Evolutionary conservation across 345 rosid genomes (phyloP), one percentile per base, ranked within the genome.

Genomic region (Linum tenue): DNA sequence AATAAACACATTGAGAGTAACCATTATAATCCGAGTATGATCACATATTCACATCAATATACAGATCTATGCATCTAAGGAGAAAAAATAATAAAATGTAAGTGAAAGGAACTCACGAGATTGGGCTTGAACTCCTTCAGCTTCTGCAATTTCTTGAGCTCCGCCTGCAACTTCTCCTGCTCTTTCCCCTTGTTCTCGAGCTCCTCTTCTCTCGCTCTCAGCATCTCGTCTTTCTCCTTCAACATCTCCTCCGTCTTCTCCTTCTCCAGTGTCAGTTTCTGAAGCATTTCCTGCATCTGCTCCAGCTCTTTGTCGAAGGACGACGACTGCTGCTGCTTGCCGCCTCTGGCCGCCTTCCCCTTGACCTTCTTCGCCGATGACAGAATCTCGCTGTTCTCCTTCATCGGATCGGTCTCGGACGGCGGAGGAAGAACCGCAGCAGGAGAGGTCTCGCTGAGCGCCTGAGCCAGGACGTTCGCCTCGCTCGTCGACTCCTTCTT

Each of bases 121-220:
- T 66, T 81, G 55, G 96, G 98, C 65, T 82, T 92, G 48, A 89
- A 92, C 55, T 89, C 96, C 84, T 87, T 92, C 73, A 89, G 64
- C 67, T 89, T 92, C 75, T 92, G 92, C 50, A 92, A 66, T 57
- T 86, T 92, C 77, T 87, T 92, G 62, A 89, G 60, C 82, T 89
- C 98, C 59, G 36, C 56, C 77, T 84, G 88, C 41, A 88, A 79
- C 59, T 85, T 88, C 80, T 84, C 88, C 51, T 86, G 87, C 66
- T 84, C 86, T 4, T 66, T 84, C 1, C 76, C 97, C 53, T 73
- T 85, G 15, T 59, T 77, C 66, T 84, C 88, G n/a, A 91, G 83
- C 77, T 85, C 90, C 60, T 89, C 95, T n/a, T 87, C 92, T 72
- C 83, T 92, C 69, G 82, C 66, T 77, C 71, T 87, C 74, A 92